phyloP scores from a whole-genome alignment of 129 eudicot species.

The Dittrichia graveolens region DNA sequence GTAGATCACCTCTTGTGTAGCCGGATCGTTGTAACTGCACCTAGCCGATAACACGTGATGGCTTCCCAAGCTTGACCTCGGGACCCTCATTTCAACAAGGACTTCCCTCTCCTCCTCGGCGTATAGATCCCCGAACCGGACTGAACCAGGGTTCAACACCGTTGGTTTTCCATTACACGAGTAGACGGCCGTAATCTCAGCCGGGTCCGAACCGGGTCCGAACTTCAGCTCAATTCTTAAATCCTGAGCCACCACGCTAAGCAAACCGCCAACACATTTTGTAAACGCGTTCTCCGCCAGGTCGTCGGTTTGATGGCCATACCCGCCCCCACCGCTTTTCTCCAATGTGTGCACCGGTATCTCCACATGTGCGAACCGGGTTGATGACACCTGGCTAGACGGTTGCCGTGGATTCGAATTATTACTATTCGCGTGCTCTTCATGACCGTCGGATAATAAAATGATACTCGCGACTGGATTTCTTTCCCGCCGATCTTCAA shows the following conservation, averaged over 20 bases:
- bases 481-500: conserved; percentile 82
- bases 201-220: conserved; percentile 79
- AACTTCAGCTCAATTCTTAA: conserved; percentile 55
- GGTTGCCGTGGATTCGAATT: conserved; percentile 32
- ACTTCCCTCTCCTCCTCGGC: conserved; percentile 89
- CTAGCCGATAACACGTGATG: conserved; percentile 78
- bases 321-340: conserved; percentile 42
- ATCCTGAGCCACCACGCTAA: conserved; percentile 89
- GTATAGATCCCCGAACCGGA: conserved; percentile 70
- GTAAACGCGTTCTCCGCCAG: conserved; percentile 71
- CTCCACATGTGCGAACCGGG: conserved; percentile 84
- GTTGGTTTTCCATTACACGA: conserved; percentile 56
- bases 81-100: conserved; percentile 68
- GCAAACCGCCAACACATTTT: conserved; percentile 76
- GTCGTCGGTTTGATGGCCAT: conserved; percentile 32
- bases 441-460: conserved; percentile 79
- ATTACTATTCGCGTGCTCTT: conserved; percentile 31
- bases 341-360: conserved; percentile 69
- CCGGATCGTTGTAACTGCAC: conserved; percentile 66
- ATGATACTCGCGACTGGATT: conserved; percentile 85
- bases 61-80: conserved; percentile 41
- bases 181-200: conserved; percentile 77
- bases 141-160: conserved; percentile 45
- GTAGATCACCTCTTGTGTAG: conserved; percentile 53
- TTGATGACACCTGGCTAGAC: conserved; percentile 49